Conservation (phyloP, 768 basidiomycete species). For the Trametes cubensis region DNA sequence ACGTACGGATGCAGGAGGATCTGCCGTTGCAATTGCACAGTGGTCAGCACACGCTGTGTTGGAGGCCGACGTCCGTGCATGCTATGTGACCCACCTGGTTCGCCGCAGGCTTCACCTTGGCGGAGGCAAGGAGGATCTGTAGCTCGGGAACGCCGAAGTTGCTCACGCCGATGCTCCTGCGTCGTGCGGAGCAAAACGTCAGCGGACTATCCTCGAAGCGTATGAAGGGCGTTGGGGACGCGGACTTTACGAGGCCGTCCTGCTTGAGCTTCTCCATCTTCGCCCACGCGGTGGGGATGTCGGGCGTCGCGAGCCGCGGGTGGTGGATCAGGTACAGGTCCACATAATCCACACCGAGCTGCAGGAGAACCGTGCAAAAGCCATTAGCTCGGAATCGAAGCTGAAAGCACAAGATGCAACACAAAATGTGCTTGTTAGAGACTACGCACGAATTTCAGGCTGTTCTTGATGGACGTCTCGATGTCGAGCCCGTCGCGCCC, state of each 20-base stretch:
- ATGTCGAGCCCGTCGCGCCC: conserved; percentile 54
- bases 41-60: background rate
- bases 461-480: conserved; percentile 56
- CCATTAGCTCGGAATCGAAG: too few relatives aligned
- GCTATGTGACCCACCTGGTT: conserved; percentile 56
- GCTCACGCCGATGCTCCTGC: conserved; percentile 72
- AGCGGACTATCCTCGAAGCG: background rate
- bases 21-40: conserved; percentile 35
- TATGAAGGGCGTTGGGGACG: background rate
- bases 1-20: conserved; percentile 76
- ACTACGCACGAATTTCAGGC: conserved; percentile 54
- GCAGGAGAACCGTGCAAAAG: background rate
- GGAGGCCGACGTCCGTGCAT: too few relatives aligned
- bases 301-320: conserved; percentile 54
- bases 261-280: conserved; percentile 61
- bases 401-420: too few relatives aligned
- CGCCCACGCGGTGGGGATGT: conserved; percentile 64
- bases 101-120: conserved; percentile 63
- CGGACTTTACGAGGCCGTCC: conserved; percentile 60
- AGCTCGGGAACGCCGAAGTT: conserved; percentile 65
- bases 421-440: background rate
- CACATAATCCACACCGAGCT: conserved; percentile 67
- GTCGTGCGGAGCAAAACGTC: background rate
- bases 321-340: conserved; percentile 74
- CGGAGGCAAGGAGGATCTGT: conserved; percentile 54